Base-by-base conservation (phyloP, 768 basidiomycete species). In the Suillus alpinus region DNA sequence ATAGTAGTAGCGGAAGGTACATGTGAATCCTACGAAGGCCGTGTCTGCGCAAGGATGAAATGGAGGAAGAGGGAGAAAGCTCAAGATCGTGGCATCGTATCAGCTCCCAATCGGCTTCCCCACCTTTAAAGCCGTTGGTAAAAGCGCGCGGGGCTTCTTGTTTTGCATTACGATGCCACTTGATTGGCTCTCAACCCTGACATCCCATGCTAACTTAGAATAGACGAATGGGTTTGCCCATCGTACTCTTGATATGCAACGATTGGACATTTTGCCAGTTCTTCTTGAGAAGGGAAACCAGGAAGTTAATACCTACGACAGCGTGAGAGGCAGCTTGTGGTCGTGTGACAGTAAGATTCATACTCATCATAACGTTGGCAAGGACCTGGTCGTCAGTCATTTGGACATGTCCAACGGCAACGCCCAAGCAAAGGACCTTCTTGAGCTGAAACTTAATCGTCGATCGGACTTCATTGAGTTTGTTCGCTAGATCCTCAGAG, bases 361-460 rank as follows among this genome's bases (percentile, higher is more conserved):
- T 69, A 94, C 92, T 89, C 73, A 99, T 80, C 97, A 99, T 99
- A 81, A 96, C 92, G 79, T 99, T 99, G 65, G 77, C 91, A 68
- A 98, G 84, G 64, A 98, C 91, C 79, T 98, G 94, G 78, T 99
- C 97, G 67, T 98, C 95, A 61, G 83, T 89, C 95, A 99, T 98
- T 75, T 96, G 84, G 76, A 96, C 84, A 79, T 99, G 95, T 69
- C 95, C 97, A 65, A 99, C 91, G 69, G 97, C 97, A 66, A 98
- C 96, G 81, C 95, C 97, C 80, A 99, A 83, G 81, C 97, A 99
- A 60, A 99, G 85, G 62, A 98, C 97, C 83, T 95, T 95, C 87
- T 98, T 98, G 59, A 98, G 86, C 85, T 98, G 96, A 92, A 98
- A 98, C 82, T 98, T 99, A 87, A 99, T 98, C 67, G 96, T 98